These are phyloP conservation scores for Dalbergia cochinchinensis DNA, from an alignment of 306 rosid species.

Conservation along the genomic window DNA sequence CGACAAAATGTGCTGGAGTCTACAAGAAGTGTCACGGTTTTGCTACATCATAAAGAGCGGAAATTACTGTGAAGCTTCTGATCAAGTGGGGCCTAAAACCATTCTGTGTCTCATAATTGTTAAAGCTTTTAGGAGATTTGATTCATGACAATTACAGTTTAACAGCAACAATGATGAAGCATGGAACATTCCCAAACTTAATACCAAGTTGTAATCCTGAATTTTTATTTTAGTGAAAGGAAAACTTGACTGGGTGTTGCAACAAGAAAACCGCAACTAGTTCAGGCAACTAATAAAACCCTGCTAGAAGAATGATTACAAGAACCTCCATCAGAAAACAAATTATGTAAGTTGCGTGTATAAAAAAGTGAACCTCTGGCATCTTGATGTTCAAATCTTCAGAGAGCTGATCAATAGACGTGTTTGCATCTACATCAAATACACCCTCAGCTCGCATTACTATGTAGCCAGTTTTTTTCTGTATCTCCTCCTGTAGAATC, in stretches of 20 bases:
- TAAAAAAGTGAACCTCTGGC: constrained; percentile 77
- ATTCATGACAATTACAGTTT: not conserved
- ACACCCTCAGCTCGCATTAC: constrained; percentile 98
- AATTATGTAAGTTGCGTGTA: constrained; percentile 17
- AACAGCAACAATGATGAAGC: not conserved
- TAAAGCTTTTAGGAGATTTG: no score
- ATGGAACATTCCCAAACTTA: not conserved
- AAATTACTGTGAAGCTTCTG: no score
- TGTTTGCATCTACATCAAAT: constrained; percentile 97
- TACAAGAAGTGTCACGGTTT: not conserved
- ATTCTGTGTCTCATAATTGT: no score
- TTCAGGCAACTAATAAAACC: constrained; percentile 17
- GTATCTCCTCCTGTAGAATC: constrained; percentile 88
- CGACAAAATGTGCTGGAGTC: not conserved
- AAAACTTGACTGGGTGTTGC: constrained; percentile 4
- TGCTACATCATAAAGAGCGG: not conserved
- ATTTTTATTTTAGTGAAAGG: not conserved
- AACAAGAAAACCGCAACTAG: constrained; percentile 8
- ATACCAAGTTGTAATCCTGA: not conserved
- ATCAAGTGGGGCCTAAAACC: no score
- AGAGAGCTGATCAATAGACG: constrained; percentile 95
- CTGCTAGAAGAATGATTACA: constrained; percentile 10
- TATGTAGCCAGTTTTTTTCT: constrained; percentile 96
- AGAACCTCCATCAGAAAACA: constrained; percentile 15
- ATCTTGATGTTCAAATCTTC: constrained; percentile 92